Evolutionary conservation across 352 stramenopile genomes (phyloP).

Genomic region (Phytophthora multivora): DNA sequence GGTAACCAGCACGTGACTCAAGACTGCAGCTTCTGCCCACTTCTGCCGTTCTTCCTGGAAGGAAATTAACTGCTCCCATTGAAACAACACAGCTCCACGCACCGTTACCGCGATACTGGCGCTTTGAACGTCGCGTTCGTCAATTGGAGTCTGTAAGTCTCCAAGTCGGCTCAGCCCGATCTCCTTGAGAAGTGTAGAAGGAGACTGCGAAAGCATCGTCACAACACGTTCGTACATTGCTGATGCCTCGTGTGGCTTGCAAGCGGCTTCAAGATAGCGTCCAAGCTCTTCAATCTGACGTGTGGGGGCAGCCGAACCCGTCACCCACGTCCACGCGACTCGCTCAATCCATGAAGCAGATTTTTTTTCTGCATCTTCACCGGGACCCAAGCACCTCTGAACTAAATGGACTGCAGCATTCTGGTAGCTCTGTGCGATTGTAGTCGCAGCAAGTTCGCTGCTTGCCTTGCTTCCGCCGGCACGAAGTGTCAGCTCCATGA

Average conservation of each 20-base stretch:
- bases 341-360: slow-evolving; percentile 25
- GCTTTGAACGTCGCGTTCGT: slow-evolving; percentile 8
- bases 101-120: not conserved
- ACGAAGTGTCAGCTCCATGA: slow-evolving; percentile 39
- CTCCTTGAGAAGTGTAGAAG: slow-evolving; percentile 40
- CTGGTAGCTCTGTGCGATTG: slow-evolving; percentile 31
- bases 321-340: slow-evolving; percentile 32
- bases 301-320: not conserved
- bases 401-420: slow-evolving; percentile 13
- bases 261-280: slow-evolving; percentile 15
- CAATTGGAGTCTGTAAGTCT: slow-evolving; percentile 20
- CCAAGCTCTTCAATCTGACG: slow-evolving; percentile 17
- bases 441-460: slow-evolving; percentile 9
- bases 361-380: slow-evolving; percentile 12
- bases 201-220: slow-evolving; percentile 32
- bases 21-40: slow-evolving; percentile 49
- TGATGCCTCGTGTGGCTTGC: not conserved
- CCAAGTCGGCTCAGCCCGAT: slow-evolving; percentile 28
- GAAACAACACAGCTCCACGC: slow-evolving; percentile 26
- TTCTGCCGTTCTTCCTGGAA: slow-evolving; percentile 31
- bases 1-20: slow-evolving; percentile 41
- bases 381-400: slow-evolving; percentile 9
- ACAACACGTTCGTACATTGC: slow-evolving; percentile 32
- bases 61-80: slow-evolving; percentile 32
- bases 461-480: slow-evolving; percentile 20